These are phyloP conservation scores for Penicillium diatomitis DNA, from an alignment of 495 filamentous ascomycete species.

Conservation along the genomic window DNA sequence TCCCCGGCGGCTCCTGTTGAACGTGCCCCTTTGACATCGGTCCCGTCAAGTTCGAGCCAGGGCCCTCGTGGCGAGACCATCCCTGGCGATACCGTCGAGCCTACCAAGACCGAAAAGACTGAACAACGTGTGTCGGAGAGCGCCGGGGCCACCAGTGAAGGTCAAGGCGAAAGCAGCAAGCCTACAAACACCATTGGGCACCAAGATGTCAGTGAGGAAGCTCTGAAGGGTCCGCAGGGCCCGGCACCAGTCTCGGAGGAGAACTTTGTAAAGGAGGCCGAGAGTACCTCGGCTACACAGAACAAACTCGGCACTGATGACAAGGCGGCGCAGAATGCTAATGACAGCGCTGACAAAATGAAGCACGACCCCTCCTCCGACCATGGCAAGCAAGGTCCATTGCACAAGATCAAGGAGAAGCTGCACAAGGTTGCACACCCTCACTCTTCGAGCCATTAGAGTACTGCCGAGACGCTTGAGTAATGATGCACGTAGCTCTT, in stretches of 20 bases:
- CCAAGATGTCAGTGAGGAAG: conserved; percentile 23
- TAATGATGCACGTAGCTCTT: no score
- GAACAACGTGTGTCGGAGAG: conserved; percentile 10
- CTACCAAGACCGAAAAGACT: background rate
- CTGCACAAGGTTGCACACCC: conserved; percentile 22
- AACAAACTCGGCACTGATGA: background rate
- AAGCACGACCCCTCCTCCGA: background rate
- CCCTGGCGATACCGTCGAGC: background rate
- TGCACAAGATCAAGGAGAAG: conserved; percentile 26
- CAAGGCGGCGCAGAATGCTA: background rate
- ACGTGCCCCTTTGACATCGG: background rate
- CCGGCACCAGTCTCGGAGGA: conserved; percentile 17
- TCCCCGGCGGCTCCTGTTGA: no score
- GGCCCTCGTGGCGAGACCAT: background rate
- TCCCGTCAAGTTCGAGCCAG: background rate
- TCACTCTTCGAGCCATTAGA: background rate
- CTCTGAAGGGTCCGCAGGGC: conserved; percentile 25
- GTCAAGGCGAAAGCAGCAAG: background rate
- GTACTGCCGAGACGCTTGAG: no score
- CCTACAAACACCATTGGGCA: background rate
- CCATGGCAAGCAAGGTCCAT: conserved; percentile 9
- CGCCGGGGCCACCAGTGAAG: background rate
- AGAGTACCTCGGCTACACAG: conserved; percentile 1
- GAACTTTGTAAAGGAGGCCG: conserved; percentile 21
- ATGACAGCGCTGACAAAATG: conserved; percentile 3